Percentiles rank a stretch among this genome's conserved stretches.
Evolutionary conservation across 106 monocot species (phyloP).

Genomic region (Iris macrosiphon): DNA sequence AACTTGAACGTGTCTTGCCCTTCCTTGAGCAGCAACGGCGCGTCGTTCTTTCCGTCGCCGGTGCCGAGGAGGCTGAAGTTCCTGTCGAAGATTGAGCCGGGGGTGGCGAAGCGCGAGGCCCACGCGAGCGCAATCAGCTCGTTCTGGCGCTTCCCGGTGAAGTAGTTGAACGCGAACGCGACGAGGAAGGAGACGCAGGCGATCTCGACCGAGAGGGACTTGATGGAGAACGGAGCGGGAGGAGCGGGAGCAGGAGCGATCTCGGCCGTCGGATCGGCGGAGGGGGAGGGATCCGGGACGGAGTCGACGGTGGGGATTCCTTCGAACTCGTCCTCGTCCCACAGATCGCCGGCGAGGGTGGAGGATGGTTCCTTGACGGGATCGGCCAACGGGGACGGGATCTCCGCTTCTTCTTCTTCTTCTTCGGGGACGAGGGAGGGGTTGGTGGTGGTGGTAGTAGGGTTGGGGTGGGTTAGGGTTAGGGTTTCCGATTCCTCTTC

Average conservation of each 20-base stretch:
- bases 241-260: conserved; percentile 12
- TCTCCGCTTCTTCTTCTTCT: conserved; percentile 14
- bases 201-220: conserved; percentile 60
- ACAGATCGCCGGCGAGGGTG: conserved; percentile 36
- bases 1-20: conserved; percentile 92
- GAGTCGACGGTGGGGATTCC: conserved; percentile 60
- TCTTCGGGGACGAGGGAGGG: conserved; percentile 4
- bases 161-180: conserved; percentile 67
- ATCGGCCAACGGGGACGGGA: conserved; percentile 13
- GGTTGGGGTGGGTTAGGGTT: too few species aligned
- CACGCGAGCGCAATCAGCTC: conserved; percentile 82
- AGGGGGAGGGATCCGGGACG: not conserved
- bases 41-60: conserved; percentile 79
- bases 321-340: conserved; percentile 98
- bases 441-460: conserved; percentile 7
- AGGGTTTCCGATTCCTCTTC: too few species aligned
- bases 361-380: conserved; percentile 10
- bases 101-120: conserved; percentile 69
- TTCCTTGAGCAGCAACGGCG: conserved; percentile 83
- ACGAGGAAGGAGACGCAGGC: conserved; percentile 70
- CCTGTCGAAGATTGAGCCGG: conserved; percentile 73
- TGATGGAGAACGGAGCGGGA: not conserved
- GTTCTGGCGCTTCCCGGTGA: conserved; percentile 74
- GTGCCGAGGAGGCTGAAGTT: conserved; percentile 91
- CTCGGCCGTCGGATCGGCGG: not conserved